A percentile compares a stretch with the other conserved stretches of the same genome.
Conservation (phyloP, 192 early-diverging fungal species). For the Martensiomyces pterosporus region DNA sequence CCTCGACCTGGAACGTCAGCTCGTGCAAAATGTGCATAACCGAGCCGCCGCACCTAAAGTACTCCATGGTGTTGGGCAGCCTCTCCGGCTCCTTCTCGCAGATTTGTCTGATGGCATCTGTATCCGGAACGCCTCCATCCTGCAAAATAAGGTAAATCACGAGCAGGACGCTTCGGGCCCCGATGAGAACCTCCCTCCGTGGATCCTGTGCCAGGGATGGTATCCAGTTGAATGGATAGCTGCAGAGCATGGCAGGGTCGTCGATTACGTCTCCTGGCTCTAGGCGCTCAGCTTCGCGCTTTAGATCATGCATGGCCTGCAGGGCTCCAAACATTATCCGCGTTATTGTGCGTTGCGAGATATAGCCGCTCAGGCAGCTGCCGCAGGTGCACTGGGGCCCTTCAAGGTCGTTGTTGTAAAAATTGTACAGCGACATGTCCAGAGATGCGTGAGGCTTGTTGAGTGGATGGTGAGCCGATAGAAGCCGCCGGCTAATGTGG, state of each 20-base stretch:
- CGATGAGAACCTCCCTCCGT: constrained; percentile 26
- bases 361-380: constrained; percentile 19
- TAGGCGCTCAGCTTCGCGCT: constrained; percentile 13
- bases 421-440: too few relatives aligned
- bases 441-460: constrained; percentile 14
- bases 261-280: constrained; percentile 11
- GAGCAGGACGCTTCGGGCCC: constrained; percentile 35
- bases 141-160: constrained; percentile 40
- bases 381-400: constrained; percentile 45
- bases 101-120: constrained; percentile 12
- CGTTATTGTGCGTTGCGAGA: constrained; percentile 17
- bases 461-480: not conserved
- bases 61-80: constrained; percentile 17
- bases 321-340: constrained; percentile 36
- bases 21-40: constrained; percentile 29
- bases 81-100: constrained; percentile 22
- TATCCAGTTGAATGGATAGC: constrained; percentile 44
- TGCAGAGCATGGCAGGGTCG: constrained; percentile 13
- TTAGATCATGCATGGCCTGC: constrained; percentile 41
- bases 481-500: too few relatives aligned
- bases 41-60: constrained; percentile 33
- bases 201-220: constrained; percentile 21
- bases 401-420: too few relatives aligned
- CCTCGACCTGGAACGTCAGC: constrained; percentile 40
- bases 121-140: constrained; percentile 23